phyloP scores from a whole-genome alignment of 345 rosid species.

The Syzygium oleosum region DNA sequence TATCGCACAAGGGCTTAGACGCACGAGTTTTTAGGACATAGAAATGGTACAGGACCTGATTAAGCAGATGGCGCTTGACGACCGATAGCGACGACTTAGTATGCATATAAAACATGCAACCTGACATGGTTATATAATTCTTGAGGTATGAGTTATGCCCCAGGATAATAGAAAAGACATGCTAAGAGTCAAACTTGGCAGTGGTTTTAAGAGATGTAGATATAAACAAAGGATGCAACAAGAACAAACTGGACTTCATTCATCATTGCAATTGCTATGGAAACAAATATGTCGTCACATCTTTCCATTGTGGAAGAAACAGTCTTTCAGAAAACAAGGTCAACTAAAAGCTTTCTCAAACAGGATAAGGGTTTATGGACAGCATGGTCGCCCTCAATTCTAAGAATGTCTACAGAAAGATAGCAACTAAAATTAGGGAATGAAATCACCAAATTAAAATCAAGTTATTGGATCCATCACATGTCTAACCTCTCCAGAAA shows the following conservation, averaged over 20 bases:
- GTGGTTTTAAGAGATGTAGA: background rate
- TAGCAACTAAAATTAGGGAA: background rate
- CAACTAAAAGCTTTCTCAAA: background rate
- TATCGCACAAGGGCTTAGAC: background rate
- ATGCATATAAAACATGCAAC: background rate
- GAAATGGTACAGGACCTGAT: background rate
- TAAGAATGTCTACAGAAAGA: background rate
- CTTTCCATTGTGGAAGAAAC: background rate
- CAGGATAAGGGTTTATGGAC: background rate
- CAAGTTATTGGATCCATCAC: background rate
- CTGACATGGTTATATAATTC: background rate
- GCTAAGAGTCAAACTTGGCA: background rate
- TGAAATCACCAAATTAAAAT: background rate
- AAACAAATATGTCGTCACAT: background rate
- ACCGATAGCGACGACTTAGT: background rate
- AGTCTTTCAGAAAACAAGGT: background rate
- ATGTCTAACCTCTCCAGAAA: slow-evolving; percentile 66
- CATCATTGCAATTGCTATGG: background rate
- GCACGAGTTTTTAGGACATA: background rate
- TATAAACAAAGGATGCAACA: background rate
- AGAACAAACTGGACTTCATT: background rate
- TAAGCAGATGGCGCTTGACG: background rate
- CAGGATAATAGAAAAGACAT: background rate
- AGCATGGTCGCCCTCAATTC: background rate
- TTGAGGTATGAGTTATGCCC: background rate